These are phyloP conservation scores for Basidiobolus meristosporus DNA, from an alignment of 371 early-diverging fungal genomes.

Conservation along the genomic window DNA sequence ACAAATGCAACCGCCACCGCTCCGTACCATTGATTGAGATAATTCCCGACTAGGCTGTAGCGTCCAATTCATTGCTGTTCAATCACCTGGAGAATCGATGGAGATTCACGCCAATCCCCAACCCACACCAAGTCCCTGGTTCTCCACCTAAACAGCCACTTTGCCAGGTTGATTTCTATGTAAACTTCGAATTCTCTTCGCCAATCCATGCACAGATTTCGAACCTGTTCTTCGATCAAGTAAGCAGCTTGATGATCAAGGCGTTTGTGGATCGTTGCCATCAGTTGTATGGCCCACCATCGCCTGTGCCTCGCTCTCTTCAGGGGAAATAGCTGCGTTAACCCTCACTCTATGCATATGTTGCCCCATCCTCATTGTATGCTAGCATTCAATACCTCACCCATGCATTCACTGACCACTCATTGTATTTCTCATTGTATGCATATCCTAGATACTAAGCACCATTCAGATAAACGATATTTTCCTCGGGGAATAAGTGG, in stretches of 20 bases:
- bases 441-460: too few species aligned
- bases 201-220: conserved; percentile 55
- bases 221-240: conserved; percentile 52
- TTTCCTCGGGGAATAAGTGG: too few species aligned
- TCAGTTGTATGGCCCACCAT: conserved; percentile 20
- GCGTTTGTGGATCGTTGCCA: conserved; percentile 50
- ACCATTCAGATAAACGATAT: too few species aligned
- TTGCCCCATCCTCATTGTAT: too few species aligned
- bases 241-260: conserved; percentile 43
- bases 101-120: conserved; percentile 1
- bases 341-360: too few species aligned
- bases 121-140: not conserved
- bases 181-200: conserved; percentile 62
- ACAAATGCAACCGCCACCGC: conserved; percentile 6
- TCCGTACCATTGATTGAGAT: conserved; percentile 4
- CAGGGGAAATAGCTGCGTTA: not conserved
- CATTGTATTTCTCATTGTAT: too few species aligned
- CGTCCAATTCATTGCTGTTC: conserved; percentile 1
- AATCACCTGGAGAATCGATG: conserved; percentile 2
- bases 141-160: not conserved
- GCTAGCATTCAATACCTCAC: too few species aligned
- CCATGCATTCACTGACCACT: too few species aligned
- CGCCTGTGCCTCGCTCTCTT: not conserved
- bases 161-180: conserved; percentile 45
- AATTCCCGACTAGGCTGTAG: conserved; percentile 1